Base-by-base conservation (phyloP, 352 stramenopile species). In the Pythium dissotocum region DNA sequence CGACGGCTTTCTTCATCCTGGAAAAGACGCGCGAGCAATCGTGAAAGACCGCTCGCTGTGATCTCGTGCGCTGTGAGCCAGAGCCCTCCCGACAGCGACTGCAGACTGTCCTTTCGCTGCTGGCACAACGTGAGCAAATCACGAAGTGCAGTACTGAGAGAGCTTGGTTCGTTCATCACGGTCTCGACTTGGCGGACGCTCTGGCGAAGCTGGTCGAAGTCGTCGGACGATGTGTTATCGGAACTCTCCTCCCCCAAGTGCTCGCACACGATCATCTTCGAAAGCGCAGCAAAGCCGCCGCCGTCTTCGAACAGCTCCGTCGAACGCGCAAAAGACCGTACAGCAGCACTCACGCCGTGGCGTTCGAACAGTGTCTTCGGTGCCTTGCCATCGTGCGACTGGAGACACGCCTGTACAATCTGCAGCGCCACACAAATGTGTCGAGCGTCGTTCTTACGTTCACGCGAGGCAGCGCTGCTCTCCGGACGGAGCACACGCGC, bases 51-150 rank as follows among this genome's bases (percentile, higher is more conserved):
- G 46, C 82, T 93, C 33, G 70, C 76, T 38, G 80, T 70, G 24
- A 93, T 79, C 56, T 93, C 82, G 59, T 90, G 77, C 7, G 81
- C 73, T 14, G 85, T 93, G 6, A 89, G 58, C 44, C 74, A 77
- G 6, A 72, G 51, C 12, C 24, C 24, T 57, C 51, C 57, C 8
- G 28, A 65, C 2, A 75, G 60, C 2, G 81, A 46, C 4, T 35
- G 4, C 0, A 56, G 58, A 4, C 5, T n/a, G 9, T 56, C 26
- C 36, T 46, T 16, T 32, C 63, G 55, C 64, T 57, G 66, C 55
- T 67, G 72, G 60, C 13, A 67, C 46, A 30, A 80, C 48, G 44
- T 77, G 49, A 65, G 64, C 8, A 78, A 52, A 26, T 76, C 72
- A 9, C 72, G n/a, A 7, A 90, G 65, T 44, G 44, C 58, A 24